These are phyloP conservation scores for Chenopodium berlandieri DNA, from an alignment of 148 eudicot genomes.

Conservation along the genomic window DNA sequence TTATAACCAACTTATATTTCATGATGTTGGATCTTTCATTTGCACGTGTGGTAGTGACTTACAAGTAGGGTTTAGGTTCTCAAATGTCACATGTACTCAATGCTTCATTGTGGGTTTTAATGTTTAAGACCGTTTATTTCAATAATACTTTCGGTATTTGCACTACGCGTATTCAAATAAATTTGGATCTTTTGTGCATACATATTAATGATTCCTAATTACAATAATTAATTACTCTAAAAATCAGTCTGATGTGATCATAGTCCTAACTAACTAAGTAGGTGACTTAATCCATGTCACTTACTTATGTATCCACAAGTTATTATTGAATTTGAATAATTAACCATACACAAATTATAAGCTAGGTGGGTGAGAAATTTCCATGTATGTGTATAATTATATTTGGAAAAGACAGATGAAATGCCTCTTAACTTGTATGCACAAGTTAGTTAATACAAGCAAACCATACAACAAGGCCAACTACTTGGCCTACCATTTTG, in stretches of 20 bases:
- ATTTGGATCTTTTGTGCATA: not conserved
- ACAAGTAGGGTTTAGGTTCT: not conserved
- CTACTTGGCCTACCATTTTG: conserved; percentile 25
- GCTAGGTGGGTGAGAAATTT: conserved; percentile 15
- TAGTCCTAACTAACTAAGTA: no score
- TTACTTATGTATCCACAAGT: no score
- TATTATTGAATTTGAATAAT: not conserved
- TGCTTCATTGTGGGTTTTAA: not conserved
- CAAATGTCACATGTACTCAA: not conserved
- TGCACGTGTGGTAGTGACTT: conserved; percentile 8
- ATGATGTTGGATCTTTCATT: conserved; percentile 14
- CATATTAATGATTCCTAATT: no score
- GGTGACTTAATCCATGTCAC: no score
- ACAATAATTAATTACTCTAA: no score
- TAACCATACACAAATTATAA: conserved; percentile 9
- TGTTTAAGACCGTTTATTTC: not conserved
- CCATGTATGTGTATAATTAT: not conserved
- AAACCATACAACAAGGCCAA: not conserved
- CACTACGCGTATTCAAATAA: no score
- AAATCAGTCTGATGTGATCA: no score
- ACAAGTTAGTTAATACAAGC: conserved; percentile 11
- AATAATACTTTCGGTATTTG: no score
- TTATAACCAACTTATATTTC: conserved; percentile 23
- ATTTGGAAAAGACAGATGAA: not conserved
- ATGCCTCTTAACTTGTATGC: conserved; percentile 8